These are phyloP conservation scores for Corynespora cassiicola DNA, from an alignment of 2,329 filamentous ascomycete genomes.

Conservation along the genomic window DNA sequence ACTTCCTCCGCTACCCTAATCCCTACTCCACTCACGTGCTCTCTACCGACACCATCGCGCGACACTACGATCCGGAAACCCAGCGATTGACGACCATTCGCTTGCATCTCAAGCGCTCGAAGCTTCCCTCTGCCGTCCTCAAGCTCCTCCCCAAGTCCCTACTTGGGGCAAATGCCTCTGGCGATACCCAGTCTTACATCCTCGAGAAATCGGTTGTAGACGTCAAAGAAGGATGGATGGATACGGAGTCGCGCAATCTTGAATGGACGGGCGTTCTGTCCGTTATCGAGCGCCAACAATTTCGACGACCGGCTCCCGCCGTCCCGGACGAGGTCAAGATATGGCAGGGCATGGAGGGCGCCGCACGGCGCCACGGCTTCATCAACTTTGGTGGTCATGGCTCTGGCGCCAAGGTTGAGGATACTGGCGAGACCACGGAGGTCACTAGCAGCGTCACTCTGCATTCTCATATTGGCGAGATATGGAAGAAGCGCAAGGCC, in stretches of 20 bases:
- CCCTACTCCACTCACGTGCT: constrained; percentile 83
- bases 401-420: constrained; percentile 35
- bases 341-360: constrained; percentile 38
- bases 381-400: constrained; percentile 31
- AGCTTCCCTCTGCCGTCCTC: constrained; percentile 75
- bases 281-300: constrained; percentile 78
- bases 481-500: constrained; percentile 59
- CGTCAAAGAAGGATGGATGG: constrained; percentile 82
- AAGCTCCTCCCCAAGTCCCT: constrained; percentile 75
- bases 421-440: constrained; percentile 59
- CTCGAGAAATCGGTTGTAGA: constrained; percentile 82
- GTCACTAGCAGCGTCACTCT: constrained; percentile 79
- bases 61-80: constrained; percentile 73
- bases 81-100: constrained; percentile 79
- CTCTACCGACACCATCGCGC: constrained; percentile 82
- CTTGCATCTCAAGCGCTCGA: constrained; percentile 81
- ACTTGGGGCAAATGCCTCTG: constrained; percentile 64
- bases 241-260: constrained; percentile 79
- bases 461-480: constrained; percentile 73
- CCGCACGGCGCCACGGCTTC: constrained; percentile 39
- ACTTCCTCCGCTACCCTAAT: constrained; percentile 89
- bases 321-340: constrained; percentile 29
- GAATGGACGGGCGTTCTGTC: constrained; percentile 83
- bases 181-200: constrained; percentile 78
- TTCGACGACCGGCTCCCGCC: constrained; percentile 55